A percentile compares a stretch with the other conserved stretches of the same genome.
phyloP scores from a whole-genome alignment of 2,329 filamentous ascomycete species.

The Neopestalotiopsis sp. region DNA sequence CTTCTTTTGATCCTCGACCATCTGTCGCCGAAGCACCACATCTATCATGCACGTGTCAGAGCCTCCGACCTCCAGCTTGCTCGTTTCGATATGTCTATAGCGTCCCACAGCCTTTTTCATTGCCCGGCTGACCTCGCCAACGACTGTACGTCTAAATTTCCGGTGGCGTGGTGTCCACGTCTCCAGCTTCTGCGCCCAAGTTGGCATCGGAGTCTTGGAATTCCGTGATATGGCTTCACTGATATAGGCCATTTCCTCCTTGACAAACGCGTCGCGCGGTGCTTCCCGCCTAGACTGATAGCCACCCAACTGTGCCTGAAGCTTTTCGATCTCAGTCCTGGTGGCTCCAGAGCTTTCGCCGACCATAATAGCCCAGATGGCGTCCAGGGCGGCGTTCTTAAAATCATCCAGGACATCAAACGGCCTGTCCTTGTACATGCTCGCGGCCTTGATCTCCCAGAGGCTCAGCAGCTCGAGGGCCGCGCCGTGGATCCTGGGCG shows the following conservation, averaged over 20 bases:
- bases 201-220: constrained; percentile 22
- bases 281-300: constrained; percentile 10
- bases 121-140: too few relatives aligned
- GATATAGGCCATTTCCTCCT: constrained; percentile 29
- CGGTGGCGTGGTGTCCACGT: too few relatives aligned
- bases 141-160: too few relatives aligned
- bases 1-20: too few relatives aligned
- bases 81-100: too few relatives aligned
- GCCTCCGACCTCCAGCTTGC: too few relatives aligned
- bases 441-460: constrained; percentile 22
- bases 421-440: constrained; percentile 25
- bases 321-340: constrained; percentile 26
- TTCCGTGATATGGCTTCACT: constrained; percentile 24
- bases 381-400: constrained; percentile 39
- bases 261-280: constrained; percentile 21
- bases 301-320: constrained; percentile 20
- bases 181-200: too few relatives aligned
- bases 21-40: too few relatives aligned
- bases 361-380: constrained; percentile 42
- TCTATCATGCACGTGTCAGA: too few relatives aligned
- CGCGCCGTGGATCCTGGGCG: constrained; percentile 19
- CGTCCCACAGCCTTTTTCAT: too few relatives aligned
- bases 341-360: constrained; percentile 37
- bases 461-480: constrained; percentile 20
- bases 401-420: constrained; percentile 41